Percentiles rank a stretch among this genome's conserved stretches.
Evolutionary conservation across 768 basidiomycete genomes (phyloP).

Genomic region (Suillus placidus): DNA sequence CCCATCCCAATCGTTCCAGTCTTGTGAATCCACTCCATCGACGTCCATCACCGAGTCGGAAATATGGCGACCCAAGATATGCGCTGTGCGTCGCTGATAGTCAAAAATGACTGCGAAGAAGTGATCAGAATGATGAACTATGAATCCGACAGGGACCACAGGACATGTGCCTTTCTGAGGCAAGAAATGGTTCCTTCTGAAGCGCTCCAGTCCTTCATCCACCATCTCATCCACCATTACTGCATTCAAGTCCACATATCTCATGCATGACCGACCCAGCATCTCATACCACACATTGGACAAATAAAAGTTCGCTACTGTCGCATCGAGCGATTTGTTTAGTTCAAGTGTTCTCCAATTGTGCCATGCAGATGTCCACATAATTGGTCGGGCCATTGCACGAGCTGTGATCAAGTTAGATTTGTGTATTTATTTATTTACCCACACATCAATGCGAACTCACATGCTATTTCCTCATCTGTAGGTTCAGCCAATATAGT

Average conservation of each 20-base stretch:
- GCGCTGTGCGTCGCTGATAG: neutral
- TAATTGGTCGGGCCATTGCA: neutral
- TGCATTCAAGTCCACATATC: neutral
- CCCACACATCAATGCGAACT: neutral
- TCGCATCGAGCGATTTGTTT: neutral
- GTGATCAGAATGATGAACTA: neutral
- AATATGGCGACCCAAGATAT: neutral
- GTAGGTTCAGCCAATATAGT: too few relatives aligned
- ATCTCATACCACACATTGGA: neutral
- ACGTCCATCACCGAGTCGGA: neutral
- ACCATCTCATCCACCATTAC: fast-evolving
- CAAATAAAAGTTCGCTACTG: neutral
- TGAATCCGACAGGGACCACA: neutral
- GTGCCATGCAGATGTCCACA: neutral
- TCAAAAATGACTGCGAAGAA: neutral
- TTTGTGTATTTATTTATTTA: too few relatives aligned
- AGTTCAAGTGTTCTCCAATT: neutral
- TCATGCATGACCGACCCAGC: neutral
- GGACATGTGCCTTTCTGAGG: neutral
- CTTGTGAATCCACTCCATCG: neutral
- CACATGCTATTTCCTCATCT: neutral
- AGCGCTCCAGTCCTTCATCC: neutral
- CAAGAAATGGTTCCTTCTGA: neutral
- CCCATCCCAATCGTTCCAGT: neutral
- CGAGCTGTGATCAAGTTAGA: neutral